A percentile compares a stretch with the other conserved stretches of the same genome.
Evolutionary conservation across 2,329 filamentous ascomycete genomes (phyloP).

Genomic region (Paracorniculantispora psalliotae): DNA sequence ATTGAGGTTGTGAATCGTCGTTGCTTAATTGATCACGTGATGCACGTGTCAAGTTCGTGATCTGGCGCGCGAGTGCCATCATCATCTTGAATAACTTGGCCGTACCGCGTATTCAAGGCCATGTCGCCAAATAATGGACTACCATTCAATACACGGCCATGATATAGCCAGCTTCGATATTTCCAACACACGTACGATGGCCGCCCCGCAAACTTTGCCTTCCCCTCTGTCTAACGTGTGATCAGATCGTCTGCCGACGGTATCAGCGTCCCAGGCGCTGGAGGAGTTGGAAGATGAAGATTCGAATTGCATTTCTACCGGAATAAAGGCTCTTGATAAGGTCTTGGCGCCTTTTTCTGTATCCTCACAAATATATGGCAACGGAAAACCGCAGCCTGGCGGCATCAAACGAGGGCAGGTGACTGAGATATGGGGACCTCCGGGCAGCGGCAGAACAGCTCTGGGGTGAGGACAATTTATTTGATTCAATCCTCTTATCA

Average conservation of each 20-base stretch:
- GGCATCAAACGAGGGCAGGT: slow-evolving; percentile 73
- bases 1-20: too few relatives aligned
- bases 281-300: slow-evolving; percentile 51
- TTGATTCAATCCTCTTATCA: neutral
- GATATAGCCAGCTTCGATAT: slow-evolving; percentile 58
- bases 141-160: slow-evolving; percentile 54
- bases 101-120: neutral
- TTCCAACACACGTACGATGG: slow-evolving; percentile 44
- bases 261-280: slow-evolving; percentile 70
- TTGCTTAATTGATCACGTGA: slow-evolving; percentile 7
- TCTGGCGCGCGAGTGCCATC: neutral
- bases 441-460: slow-evolving; percentile 79
- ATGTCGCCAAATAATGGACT: slow-evolving; percentile 43
- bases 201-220: slow-evolving; percentile 6
- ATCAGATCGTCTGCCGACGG: slow-evolving; percentile 68
- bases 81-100: neutral
- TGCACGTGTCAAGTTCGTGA: slow-evolving; percentile 10
- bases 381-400: slow-evolving; percentile 26
- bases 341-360: slow-evolving; percentile 29
- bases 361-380: neutral
- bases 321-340: slow-evolving; percentile 48
- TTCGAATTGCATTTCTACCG: slow-evolving; percentile 50
- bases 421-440: slow-evolving; percentile 83
- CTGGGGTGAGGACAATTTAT: slow-evolving; percentile 58
- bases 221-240: neutral